A percentile compares a stretch with the other conserved stretches of the same genome.
These are phyloP conservation scores for Colletotrichum destructivum DNA, from an alignment of 2,329 filamentous ascomycete genomes.

Conservation along the genomic window DNA sequence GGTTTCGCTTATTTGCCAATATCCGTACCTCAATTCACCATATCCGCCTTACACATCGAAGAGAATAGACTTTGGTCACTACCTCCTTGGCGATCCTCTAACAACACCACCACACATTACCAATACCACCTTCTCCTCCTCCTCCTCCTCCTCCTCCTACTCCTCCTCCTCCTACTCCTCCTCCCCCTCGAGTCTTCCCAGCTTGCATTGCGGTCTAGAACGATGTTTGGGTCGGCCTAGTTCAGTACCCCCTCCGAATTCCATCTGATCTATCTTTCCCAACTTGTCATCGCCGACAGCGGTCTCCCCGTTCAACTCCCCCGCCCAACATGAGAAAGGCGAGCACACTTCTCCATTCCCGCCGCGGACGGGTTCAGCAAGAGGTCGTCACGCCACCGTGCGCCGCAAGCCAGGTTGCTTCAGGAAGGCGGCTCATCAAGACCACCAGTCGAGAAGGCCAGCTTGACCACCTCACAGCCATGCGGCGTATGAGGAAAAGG, in stretches of 20 bases:
- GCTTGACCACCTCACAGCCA: neutral
- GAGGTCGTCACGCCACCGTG: constrained; percentile 13
- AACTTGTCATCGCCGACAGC: constrained; percentile 2
- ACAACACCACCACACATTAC: too few species aligned
- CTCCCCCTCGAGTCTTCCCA: neutral
- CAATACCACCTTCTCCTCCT: too few species aligned
- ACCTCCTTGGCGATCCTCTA: neutral
- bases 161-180: too few species aligned
- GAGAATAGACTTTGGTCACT: neutral
- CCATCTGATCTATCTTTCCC: neutral
- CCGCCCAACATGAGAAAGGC: neutral
- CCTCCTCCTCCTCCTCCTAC: too few species aligned
- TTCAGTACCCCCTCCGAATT: constrained; percentile 12
- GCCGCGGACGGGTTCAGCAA: neutral
- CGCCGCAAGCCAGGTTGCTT: constrained; percentile 15
- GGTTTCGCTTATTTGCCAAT: neutral
- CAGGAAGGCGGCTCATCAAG: neutral
- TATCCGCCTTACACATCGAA: neutral
- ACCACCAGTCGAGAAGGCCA: neutral
- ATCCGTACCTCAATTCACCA: too few species aligned
- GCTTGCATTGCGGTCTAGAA: neutral
- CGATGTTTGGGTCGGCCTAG: constrained; percentile 10
- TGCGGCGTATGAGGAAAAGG: neutral
- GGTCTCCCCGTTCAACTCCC: neutral
- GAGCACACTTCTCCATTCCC: neutral